Percentiles rank a stretch among this genome's conserved stretches.
Evolutionary conservation across 2,329 filamentous ascomycete species (phyloP).

Genomic region (Eutypella sp.): DNA sequence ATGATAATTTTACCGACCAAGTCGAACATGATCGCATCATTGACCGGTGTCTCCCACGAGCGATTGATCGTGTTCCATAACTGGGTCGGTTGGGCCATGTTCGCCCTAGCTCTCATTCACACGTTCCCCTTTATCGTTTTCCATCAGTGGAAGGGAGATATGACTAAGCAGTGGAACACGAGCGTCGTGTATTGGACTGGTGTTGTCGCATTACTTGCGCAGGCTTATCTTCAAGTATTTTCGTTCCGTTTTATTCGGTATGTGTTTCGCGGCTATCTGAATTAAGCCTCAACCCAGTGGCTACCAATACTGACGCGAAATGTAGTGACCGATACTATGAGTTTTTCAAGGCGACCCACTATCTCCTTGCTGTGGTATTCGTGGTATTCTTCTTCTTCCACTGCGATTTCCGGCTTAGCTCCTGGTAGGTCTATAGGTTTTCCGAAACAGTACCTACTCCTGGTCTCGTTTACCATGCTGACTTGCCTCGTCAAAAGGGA

Average conservation of each 20-base stretch:
- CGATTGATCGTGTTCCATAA: slow-evolving; percentile 52
- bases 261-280: slow-evolving; percentile 4
- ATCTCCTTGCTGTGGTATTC: slow-evolving; percentile 47
- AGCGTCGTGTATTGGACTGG: slow-evolving; percentile 50
- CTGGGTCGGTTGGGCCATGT: slow-evolving; percentile 52
- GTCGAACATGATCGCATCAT: slow-evolving; percentile 47
- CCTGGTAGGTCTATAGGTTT: slow-evolving; percentile 39
- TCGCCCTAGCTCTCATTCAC: slow-evolving; percentile 50
- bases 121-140: slow-evolving; percentile 57
- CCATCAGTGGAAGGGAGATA: slow-evolving; percentile 42
- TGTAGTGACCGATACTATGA: slow-evolving; percentile 51
- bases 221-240: slow-evolving; percentile 51
- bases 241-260: slow-evolving; percentile 47
- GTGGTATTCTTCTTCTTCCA: slow-evolving; percentile 57
- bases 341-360: slow-evolving; percentile 56
- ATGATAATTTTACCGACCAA: slow-evolving; percentile 48
- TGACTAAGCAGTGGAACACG: slow-evolving; percentile 40
- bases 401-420: slow-evolving; percentile 49
- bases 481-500: slow-evolving; percentile 34
- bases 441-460: too few species aligned
- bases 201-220: slow-evolving; percentile 46
- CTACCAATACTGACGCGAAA: slow-evolving; percentile 1
- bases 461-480: not conserved
- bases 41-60: slow-evolving; percentile 54
- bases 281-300: not conserved